Percentiles rank a stretch among this genome's conserved stretches.
These are phyloP conservation scores for Pythium biforme DNA, from an alignment of 352 stramenopile species.

Conservation along the genomic window DNA sequence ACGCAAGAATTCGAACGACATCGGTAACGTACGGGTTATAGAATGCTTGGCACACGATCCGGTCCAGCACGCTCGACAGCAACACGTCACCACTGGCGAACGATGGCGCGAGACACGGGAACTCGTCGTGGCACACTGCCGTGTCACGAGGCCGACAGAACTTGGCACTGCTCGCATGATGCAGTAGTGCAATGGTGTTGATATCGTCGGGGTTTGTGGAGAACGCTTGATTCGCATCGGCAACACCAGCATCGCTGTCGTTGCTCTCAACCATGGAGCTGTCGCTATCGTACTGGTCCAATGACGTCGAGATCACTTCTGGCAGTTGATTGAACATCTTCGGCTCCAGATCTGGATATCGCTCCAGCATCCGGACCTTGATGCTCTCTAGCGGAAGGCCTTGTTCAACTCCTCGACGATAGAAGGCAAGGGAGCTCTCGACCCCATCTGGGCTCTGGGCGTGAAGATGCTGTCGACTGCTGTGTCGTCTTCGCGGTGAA, in stretches of 20 bases:
- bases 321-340: constrained; percentile 39
- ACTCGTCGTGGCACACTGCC: constrained; percentile 41
- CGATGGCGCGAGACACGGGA: constrained; percentile 50
- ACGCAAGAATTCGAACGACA: constrained; percentile 49
- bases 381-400: constrained; percentile 57
- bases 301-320: constrained; percentile 34
- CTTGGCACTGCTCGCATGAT: constrained; percentile 46
- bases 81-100: constrained; percentile 60
- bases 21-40: constrained; percentile 81
- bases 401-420: constrained; percentile 47
- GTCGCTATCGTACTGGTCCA: constrained; percentile 37
- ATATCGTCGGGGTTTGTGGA: neutral
- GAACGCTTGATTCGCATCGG: neutral
- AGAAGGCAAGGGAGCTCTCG: constrained; percentile 22
- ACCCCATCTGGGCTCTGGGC: neutral
- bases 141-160: constrained; percentile 53
- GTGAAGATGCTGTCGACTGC: constrained; percentile 22
- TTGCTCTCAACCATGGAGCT: constrained; percentile 6
- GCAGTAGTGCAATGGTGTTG: constrained; percentile 44
- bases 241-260: neutral
- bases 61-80: constrained; percentile 55
- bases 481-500: constrained; percentile 23
- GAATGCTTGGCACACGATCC: constrained; percentile 72
- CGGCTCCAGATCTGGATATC: constrained; percentile 52
- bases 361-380: constrained; percentile 46